Base-by-base conservation (phyloP, 169 alveolate genomes). In the Babesia sp. region DNA sequence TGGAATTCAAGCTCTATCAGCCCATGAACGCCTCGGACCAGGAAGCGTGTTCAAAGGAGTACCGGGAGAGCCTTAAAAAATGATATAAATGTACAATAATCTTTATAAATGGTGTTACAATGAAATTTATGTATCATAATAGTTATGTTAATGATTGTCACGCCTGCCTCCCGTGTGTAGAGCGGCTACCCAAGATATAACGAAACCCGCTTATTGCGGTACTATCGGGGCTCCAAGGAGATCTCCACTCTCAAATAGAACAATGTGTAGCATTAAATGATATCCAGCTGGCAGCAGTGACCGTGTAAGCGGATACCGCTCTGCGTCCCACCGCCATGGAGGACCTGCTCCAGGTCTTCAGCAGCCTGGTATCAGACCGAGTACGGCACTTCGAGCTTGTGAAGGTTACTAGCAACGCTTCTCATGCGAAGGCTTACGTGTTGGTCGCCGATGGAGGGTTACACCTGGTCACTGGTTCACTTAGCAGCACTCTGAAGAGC, bases 1-100 rank as follows among this genome's bases (percentile, higher is more conserved):
- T 96, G 97, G 98, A 95, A 73, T 95, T 92, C 70, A 63, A 88
- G 9, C 34, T 84, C 24, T 91, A 91, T 63, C 91, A 90, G 58
- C 91, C 76, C 39, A 91, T 91, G 88, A 74, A 76, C 45, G 83
- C 84, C 51, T 80, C 68, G 11, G 94, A 91, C 33, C 91, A 90
- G 66, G 93, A 91, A n/a, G 93, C 69, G 20, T 73, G 59, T 45
- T 63, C 83, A 37, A 82, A 86, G 75, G 83, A 80, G 36, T 69
- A 74, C 31, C 55, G 37, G 22, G 45, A 68, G 33, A 60, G 72
- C 29, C 48, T 48, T 20, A 57, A 58, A 46, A 60, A 75, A 16
- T 45, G 75, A 71, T 14, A 58, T 33, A 22, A 9, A 12, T 18
- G 8, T 42, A 24, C 42, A 28, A 68, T 8, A 31, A 14, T 18